phyloP scores from a whole-genome alignment of 2,329 filamentous ascomycete species.

The Sclerotinia borealis region DNA sequence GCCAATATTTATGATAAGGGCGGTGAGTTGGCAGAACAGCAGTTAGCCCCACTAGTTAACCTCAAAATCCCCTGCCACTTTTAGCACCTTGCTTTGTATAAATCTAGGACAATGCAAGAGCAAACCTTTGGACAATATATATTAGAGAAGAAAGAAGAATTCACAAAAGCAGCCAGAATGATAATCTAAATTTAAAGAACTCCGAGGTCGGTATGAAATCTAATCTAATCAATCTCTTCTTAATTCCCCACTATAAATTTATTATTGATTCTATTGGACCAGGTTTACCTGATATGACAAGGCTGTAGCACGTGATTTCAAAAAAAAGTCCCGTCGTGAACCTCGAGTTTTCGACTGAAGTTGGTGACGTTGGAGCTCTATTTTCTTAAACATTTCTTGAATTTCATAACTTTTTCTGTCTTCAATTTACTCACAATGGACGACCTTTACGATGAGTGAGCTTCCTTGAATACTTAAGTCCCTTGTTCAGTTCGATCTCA shows the following conservation, averaged over 20 bases:
- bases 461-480: constrained; percentile 8
- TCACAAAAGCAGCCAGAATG: not conserved
- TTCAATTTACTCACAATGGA: constrained; percentile 56
- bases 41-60: not conserved
- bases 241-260: not conserved
- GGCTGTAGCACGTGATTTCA: constrained; percentile 23
- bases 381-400: constrained; percentile 7
- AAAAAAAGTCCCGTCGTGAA: constrained; percentile 16
- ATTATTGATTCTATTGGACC: not conserved
- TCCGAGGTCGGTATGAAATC: not conserved
- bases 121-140: not conserved
- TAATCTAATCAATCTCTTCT: constrained; percentile 6
- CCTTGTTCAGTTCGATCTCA: not conserved
- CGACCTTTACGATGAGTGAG: constrained; percentile 93
- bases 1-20: not conserved
- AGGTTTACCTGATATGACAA: constrained; percentile 2
- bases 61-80: not conserved
- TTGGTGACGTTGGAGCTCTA: not conserved
- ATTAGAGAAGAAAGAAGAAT: not conserved
- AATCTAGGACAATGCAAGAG: not conserved
- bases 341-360: constrained; percentile 23
- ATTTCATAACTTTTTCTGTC: constrained; percentile 1
- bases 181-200: not conserved
- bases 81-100: not conserved
- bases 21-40: not conserved